Evolutionary conservation across 345 rosid genomes (phyloP), one percentile per base, ranked within the genome.

Genomic region (Isatis tinctoria): DNA sequence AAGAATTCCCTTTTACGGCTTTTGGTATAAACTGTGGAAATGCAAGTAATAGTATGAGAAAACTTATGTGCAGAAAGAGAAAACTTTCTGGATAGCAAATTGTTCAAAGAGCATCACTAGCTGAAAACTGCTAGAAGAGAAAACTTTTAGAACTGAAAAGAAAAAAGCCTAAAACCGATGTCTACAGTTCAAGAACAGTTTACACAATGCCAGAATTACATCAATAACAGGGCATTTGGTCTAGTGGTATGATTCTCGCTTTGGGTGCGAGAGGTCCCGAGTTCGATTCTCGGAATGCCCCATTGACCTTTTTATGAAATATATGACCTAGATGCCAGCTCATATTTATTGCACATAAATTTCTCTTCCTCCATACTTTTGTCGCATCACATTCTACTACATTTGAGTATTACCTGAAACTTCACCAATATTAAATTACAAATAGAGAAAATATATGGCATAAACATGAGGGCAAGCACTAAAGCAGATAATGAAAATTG

Each of bases 181-280:
- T 28, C 60, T 28, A 28, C 37, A n/a, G 14, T 54, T 28, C 28
- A 54, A 54, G 6, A 32, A 57, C 61, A 57, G 61, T 45, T 57
- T 57, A 57, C 32, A 20, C 61, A 57, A 10, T 32, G 61, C 32
- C 13, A 1, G 13, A 8, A 20, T n/a, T 30, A 60, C 2, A 60
- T 60, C 11, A 37, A 37, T 26, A 60, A 35, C 35, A 3, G 77
- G 87, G 89, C 87, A 85, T 84, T 87, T 86, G 87, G 90, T 86
- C 88, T 88, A 88, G 91, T 90, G 90, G 92, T 83, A 86, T 85
- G 90, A 87, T 90, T 88, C 91, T 89, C 75, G 87, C 89, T 92
- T 86, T 84, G 88, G 93, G 90, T 84, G 92, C 83, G 81, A 90
- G 92, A 87, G 86, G 87, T 89, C 92, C 86, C 76, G 81, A 89